Evolutionary conservation across 1,284 basidiomycete genomes (phyloP).

Genomic region (Fomitopsis pinicola): DNA sequence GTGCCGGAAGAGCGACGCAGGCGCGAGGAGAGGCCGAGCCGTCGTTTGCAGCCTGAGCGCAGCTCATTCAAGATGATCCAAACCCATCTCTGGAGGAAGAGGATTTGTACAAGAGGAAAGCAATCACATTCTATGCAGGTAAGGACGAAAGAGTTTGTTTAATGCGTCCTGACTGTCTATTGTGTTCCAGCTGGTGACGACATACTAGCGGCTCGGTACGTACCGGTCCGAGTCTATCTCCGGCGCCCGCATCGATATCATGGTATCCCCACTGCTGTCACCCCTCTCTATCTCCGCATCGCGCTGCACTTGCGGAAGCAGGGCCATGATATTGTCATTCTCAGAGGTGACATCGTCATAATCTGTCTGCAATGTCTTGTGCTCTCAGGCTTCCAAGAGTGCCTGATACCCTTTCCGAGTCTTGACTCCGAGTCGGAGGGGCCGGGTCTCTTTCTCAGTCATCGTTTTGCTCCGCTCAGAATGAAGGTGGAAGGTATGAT

Average conservation of each 20-base stretch:
- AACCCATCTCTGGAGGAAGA: slow-evolving; percentile 1
- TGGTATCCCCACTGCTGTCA: slow-evolving; percentile 65
- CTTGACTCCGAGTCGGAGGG: too few species aligned
- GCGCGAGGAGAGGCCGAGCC: background rate
- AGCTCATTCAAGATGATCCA: background rate
- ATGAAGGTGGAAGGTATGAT: slow-evolving; percentile 81
- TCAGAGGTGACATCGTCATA: slow-evolving; percentile 68
- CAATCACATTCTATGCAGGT: background rate
- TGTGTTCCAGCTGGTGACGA: too few species aligned
- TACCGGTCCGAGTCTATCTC: slow-evolving; percentile 69
- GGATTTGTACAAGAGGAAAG: background rate
- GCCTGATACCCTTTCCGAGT: slow-evolving; percentile 75
- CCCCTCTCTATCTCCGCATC: slow-evolving; percentile 52
- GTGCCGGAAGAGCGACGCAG: background rate
- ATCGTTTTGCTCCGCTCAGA: slow-evolving; percentile 72
- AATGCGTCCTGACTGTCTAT: background rate
- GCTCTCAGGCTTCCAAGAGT: slow-evolving; percentile 62
- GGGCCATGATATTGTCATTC: slow-evolving; percentile 63
- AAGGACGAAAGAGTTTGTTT: background rate
- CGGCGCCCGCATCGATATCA: slow-evolving; percentile 48
- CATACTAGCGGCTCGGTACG: too few species aligned
- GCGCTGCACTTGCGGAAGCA: slow-evolving; percentile 51
- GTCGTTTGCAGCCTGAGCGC: background rate
- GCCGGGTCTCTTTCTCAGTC: slow-evolving; percentile 67
- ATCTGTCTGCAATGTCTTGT: slow-evolving; percentile 64